phyloP scores from a whole-genome alignment of 495 filamentous ascomycete genomes.

The Hyaloscypha hepaticicola region DNA sequence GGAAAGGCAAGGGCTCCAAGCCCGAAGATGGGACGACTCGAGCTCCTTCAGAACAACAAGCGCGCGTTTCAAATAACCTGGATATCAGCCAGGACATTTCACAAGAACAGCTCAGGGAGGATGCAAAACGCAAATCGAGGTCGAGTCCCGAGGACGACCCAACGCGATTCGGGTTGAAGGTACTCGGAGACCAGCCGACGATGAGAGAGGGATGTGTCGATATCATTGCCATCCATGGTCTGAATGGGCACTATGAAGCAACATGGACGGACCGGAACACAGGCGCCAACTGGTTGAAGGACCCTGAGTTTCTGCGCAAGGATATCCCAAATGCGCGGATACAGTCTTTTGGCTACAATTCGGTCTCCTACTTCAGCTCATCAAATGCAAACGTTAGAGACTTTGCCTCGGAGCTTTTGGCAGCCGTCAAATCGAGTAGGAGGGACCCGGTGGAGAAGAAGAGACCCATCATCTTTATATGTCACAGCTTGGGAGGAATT shows the following conservation, averaged over 20 bases:
- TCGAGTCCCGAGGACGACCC: too few species aligned
- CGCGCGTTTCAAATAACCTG: too few species aligned
- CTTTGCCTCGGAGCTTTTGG: slow-evolving; percentile 21
- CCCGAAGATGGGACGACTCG: too few species aligned
- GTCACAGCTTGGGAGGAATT: slow-evolving; percentile 42
- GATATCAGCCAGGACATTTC: too few species aligned
- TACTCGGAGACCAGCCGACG: background rate
- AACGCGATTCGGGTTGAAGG: too few species aligned
- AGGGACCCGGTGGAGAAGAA: background rate
- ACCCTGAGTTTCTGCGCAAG: slow-evolving; percentile 20
- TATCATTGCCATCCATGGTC: slow-evolving; percentile 35
- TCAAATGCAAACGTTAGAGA: slow-evolving; percentile 32
- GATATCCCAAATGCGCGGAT: slow-evolving; percentile 29
- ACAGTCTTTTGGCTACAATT: slow-evolving; percentile 34
- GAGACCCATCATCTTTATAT: slow-evolving; percentile 37
- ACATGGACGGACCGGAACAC: slow-evolving; percentile 31
- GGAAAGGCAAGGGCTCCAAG: too few species aligned
- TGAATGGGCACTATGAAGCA: slow-evolving; percentile 25
- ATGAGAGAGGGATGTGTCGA: slow-evolving; percentile 24
- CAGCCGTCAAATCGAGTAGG: background rate
- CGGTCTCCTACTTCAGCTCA: slow-evolving; percentile 29
- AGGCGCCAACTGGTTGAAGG: slow-evolving; percentile 29
- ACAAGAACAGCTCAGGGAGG: too few species aligned
- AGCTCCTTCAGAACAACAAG: too few species aligned
- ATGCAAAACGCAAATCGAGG: too few species aligned